These are phyloP conservation scores for Nitzschia palea DNA, from an alignment of 108 stramenopile genomes.

Conservation along the genomic window DNA sequence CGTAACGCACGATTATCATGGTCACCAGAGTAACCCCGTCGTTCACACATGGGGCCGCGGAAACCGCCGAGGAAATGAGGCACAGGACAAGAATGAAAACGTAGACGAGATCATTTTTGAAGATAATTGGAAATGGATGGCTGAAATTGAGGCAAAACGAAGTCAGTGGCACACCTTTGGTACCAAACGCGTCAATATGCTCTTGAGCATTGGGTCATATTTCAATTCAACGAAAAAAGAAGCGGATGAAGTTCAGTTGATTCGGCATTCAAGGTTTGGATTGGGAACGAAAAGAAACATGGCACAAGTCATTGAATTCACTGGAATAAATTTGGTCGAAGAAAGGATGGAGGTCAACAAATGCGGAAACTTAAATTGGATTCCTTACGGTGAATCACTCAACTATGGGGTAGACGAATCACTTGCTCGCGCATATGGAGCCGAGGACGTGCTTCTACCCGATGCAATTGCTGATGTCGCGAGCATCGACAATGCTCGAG, in stretches of 20 bases:
- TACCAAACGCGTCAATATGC: constrained; percentile 56
- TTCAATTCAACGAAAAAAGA: constrained; percentile 12
- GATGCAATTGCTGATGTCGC: not conserved
- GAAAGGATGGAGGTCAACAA: constrained; percentile 51
- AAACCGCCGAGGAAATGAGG: not conserved
- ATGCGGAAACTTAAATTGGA: constrained; percentile 83
- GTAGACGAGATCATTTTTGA: not conserved
- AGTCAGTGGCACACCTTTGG: constrained; percentile 12
- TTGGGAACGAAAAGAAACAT: constrained; percentile 68
- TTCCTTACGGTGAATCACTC: constrained; percentile 52
- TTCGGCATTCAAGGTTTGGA: constrained; percentile 53
- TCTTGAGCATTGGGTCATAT: constrained; percentile 49
- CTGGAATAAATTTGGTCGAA: constrained; percentile 61
- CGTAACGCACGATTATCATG: constrained; percentile 83
- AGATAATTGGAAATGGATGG: constrained; percentile 17
- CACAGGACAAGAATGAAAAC: not conserved
- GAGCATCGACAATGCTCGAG: not conserved
- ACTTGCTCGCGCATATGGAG: not conserved
- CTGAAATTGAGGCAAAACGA: constrained; percentile 1
- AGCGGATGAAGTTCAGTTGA: constrained; percentile 25
- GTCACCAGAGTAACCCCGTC: constrained; percentile 58
- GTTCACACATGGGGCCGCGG: constrained; percentile 44
- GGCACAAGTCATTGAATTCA: constrained; percentile 73
- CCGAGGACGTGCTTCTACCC: not conserved
- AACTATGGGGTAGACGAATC: constrained; percentile 14